Percentiles rank a stretch among this genome's conserved stretches.
These are phyloP conservation scores for Apophysomyces sp. DNA, from an alignment of 371 early-diverging fungal species.

Conservation along the genomic window DNA sequence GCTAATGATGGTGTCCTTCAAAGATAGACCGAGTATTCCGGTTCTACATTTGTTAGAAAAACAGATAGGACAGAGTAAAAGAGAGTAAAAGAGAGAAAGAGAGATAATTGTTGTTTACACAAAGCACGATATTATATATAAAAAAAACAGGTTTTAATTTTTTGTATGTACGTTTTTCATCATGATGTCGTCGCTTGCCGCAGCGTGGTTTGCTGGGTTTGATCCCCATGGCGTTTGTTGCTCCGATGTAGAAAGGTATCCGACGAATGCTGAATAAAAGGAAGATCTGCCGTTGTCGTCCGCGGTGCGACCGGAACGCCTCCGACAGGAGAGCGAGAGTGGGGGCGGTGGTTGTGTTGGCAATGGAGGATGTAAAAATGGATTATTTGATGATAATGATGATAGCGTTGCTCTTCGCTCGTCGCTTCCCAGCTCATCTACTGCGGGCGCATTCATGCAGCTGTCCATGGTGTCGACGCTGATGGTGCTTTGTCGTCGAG, in stretches of 20 bases:
- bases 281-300: background rate
- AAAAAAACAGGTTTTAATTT: background rate
- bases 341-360: background rate
- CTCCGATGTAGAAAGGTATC: background rate
- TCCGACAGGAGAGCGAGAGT: background rate
- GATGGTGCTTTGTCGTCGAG: conserved; percentile 7
- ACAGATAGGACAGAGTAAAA: background rate
- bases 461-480: conserved; percentile 10
- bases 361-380: background rate
- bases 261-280: background rate
- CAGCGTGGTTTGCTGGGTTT: background rate
- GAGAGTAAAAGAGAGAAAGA: too few species aligned
- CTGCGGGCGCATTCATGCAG: conserved; percentile 6
- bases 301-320: background rate
- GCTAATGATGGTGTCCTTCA: background rate
- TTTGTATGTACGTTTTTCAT: background rate
- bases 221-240: background rate
- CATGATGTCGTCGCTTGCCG: background rate
- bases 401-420: background rate
- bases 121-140: background rate
- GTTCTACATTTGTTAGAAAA: background rate
- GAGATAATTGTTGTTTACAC: background rate
- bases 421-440: background rate
- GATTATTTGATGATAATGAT: background rate
- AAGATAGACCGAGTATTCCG: background rate